Conservation (phyloP, 2,329 filamentous ascomycete species). For the Talaromyces sp. region DNA sequence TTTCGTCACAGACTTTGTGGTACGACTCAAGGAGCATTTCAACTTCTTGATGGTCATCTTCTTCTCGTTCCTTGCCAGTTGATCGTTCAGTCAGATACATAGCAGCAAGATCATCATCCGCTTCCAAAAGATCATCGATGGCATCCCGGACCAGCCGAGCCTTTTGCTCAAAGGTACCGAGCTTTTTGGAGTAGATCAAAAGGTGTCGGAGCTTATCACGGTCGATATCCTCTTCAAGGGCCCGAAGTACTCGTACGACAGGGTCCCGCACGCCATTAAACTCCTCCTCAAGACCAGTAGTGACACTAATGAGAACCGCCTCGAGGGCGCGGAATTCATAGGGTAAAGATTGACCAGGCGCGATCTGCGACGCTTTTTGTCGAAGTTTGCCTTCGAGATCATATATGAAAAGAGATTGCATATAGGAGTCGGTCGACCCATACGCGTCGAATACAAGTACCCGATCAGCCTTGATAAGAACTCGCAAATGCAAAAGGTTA, state of each 20-base stretch:
- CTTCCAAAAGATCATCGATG: slow-evolving; percentile 92
- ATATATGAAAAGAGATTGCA: slow-evolving; percentile 97
- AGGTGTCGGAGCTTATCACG: slow-evolving; percentile 88
- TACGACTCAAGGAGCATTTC: slow-evolving; percentile 97
- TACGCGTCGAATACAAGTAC: slow-evolving; percentile 96
- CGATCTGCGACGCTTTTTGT: slow-evolving; percentile 65
- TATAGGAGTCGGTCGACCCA: slow-evolving; percentile 90
- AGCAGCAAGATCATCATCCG: slow-evolving; percentile 87
- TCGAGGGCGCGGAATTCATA: slow-evolving; percentile 97
- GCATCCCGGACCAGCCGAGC: slow-evolving; percentile 91
- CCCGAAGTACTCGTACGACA: slow-evolving; percentile 82
- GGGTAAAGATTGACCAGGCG: slow-evolving; percentile 63
- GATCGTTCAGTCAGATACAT: slow-evolving; percentile 96
- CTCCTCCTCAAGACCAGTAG: slow-evolving; percentile 86
- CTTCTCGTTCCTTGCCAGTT: slow-evolving; percentile 69
- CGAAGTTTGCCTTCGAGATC: slow-evolving; percentile 90
- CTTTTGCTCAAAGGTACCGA: slow-evolving; percentile 97
- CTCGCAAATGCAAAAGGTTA: slow-evolving; percentile 93
- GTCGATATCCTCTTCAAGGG: slow-evolving; percentile 95
- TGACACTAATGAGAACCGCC: slow-evolving; percentile 91
- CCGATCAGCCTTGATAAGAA: slow-evolving; percentile 91
- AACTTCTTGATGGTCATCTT: slow-evolving; percentile 92
- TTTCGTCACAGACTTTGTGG: slow-evolving; percentile 96
- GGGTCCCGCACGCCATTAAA: slow-evolving; percentile 93
- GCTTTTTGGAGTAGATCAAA: slow-evolving; percentile 90